Evolutionary conservation across 2,329 filamentous ascomycete genomes (phyloP), one percentile per base, ranked within the genome.

Genomic region (Akanthomyces lecanii): DNA sequence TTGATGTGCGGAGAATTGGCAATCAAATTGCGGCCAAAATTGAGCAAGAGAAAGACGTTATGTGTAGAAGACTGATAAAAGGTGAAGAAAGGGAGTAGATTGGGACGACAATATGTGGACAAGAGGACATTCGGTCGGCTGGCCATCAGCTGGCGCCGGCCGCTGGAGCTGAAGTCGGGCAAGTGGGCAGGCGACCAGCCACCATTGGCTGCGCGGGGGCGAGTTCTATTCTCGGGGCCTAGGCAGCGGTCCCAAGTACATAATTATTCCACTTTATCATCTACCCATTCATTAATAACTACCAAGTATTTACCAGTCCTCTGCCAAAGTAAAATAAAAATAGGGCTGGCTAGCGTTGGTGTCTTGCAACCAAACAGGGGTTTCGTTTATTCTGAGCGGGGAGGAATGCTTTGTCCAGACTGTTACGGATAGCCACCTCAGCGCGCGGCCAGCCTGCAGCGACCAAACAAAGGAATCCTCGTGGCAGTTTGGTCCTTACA

Each of bases 131-230:
- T 21, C 25, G 28, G 14, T 8, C 14, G 23, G 44, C 44, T 48
- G 45, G 38, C 25, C 38, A 16, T 60, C 47, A 60, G 57, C 47
- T 33, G 57, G 47, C 36, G 57, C 23, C n/a, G n/a, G 42, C 47
- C 18, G 57, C 48, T 52, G 47, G 10, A 60, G 57, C 57, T 60
- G 57, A 60, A 52, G 48, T 33, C 25, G 23, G 33, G 33, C 16
- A 60, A 52, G 57, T 60, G 57, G 57, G 47, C 57, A 23, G 36
- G 23, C 25, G 48, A 59, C 44, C 38, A 36, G 57, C 48, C 57
- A 52, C 57, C 18, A 60, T 60, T 60, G 57, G 57, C 57, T 60
- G 52, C 23, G 33, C 23, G 21, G 23, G 40, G 48, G 25, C 11
- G 55, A 36, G 25, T 38, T 36, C 57, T 60, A 52, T 60, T 60